Base-by-base conservation (phyloP, 2,329 filamentous ascomycete genomes). In the Leptosphaerulina australis region DNA sequence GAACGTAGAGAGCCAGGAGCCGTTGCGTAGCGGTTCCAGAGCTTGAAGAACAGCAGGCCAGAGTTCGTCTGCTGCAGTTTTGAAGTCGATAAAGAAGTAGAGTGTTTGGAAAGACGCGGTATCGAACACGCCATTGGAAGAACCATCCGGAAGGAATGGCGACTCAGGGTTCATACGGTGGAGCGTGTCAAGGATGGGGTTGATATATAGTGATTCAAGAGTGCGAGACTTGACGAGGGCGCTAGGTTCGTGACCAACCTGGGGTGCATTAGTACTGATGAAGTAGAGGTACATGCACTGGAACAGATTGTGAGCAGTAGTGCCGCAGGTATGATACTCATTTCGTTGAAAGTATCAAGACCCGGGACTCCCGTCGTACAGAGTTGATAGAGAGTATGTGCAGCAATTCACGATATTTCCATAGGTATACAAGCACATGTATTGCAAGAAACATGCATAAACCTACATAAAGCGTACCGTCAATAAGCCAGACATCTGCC, bases 1-100 rank as follows among this genome's bases (percentile, higher is more conserved):
- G 54, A 78, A 78, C 3, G 75, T 79, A 2, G 81, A 82, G 2
- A 85, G 75, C 59, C 80, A 84, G 35, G 76, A 76, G 15, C 74
- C 76, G 8, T 71, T 64, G n/a, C 80, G 77, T 3, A 87, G 76
- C 1, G 83, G 84, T 37, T 81, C 71, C 1, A 88, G 73, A 0
- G 82, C 83, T 18, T 76, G 61, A 26, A 85, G 72, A 2, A 85
- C 83, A 25, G 74, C 76, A 2, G 82, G 74, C 75, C 81, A 86
- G 1, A 84, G 84, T 24, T 74, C 74, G 0, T 70, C 60, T 5
- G 83, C 83, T 26, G 78, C 71, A 0, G 84, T 86, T 68, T 87
- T 87, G 50, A 85, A 62, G 62, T 87, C 84, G 50, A 87, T 80
- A 69, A 85, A 86, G 36, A 87, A 75, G 71, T 85, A 86, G 5